Evolutionary conservation across 148 eudicot species (phyloP).

Genomic region (Camellia lanceoleosa): DNA sequence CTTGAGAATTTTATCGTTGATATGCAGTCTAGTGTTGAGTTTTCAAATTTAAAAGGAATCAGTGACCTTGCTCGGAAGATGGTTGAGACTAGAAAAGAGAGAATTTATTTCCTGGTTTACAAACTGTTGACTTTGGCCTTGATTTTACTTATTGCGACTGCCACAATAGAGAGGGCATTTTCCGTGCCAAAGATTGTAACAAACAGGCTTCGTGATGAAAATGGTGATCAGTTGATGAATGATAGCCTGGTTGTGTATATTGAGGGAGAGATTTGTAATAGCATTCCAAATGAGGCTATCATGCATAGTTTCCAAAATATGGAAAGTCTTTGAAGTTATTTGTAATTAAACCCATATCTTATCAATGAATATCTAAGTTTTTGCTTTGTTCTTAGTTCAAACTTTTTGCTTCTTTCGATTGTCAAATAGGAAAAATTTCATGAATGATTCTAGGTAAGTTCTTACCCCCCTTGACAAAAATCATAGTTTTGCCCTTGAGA

Average conservation of each 20-base stretch:
- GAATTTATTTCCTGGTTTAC: background rate
- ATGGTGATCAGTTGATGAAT: background rate
- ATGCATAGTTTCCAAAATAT: background rate
- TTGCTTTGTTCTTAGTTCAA: too few species aligned
- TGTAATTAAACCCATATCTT: background rate
- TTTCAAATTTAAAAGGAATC: background rate
- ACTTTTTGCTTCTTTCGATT: too few species aligned
- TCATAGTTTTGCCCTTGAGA: too few species aligned
- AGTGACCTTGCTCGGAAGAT: background rate
- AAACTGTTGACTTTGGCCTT: background rate
- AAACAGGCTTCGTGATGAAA: background rate
- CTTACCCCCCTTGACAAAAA: too few species aligned
- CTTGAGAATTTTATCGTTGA: background rate
- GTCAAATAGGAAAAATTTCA: too few species aligned
- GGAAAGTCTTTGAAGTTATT: background rate
- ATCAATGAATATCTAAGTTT: too few species aligned
- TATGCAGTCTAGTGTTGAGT: background rate
- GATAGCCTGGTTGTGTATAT: background rate
- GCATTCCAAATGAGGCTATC: background rate
- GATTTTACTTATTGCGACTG: background rate
- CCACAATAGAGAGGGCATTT: background rate
- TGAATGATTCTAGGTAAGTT: too few species aligned
- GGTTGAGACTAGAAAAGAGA: background rate
- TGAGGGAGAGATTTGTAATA: background rate
- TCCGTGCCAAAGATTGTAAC: background rate